Conservation (phyloP, 768 basidiomycete species). For the Trametes villosa region DNA sequence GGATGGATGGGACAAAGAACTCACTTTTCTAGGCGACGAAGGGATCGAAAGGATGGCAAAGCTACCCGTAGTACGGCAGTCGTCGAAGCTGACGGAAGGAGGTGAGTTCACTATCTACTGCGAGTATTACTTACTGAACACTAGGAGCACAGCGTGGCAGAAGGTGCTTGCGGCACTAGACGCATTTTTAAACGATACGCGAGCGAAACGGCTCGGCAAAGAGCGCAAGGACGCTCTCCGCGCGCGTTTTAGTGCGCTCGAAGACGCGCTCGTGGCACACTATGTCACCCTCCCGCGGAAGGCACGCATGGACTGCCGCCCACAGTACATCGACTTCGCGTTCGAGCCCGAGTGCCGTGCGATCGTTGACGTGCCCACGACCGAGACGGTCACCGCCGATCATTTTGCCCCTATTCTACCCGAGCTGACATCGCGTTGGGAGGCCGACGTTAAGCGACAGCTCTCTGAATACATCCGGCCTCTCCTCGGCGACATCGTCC, state of each 20-base stretch:
- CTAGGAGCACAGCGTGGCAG: conserved; percentile 2
- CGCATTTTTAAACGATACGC: not conserved
- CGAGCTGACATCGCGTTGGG: not conserved
- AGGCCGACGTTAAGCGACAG: not conserved
- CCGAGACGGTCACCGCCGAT: not conserved
- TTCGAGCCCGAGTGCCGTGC: not conserved
- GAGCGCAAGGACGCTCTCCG: not conserved
- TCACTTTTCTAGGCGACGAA: not conserved
- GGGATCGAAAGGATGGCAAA: not conserved
- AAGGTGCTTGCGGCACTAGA: not conserved
- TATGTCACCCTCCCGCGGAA: not conserved
- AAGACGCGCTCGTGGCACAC: not conserved
- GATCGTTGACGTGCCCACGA: not conserved
- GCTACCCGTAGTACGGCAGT: conserved; percentile 1
- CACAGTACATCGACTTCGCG: conserved; percentile 5
- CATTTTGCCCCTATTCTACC: not conserved
- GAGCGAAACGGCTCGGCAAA: not conserved
- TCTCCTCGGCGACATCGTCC: conserved; percentile 52
- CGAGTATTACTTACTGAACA: no score
- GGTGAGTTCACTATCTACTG: not conserved
- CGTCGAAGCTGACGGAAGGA: conserved; percentile 5
- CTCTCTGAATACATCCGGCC: not conserved
- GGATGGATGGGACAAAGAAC: not conserved
- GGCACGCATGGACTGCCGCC: not conserved
- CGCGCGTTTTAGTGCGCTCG: not conserved